These are phyloP conservation scores for Neurospora sp. DNA, from an alignment of 495 filamentous ascomycete species.

Conservation along the genomic window DNA sequence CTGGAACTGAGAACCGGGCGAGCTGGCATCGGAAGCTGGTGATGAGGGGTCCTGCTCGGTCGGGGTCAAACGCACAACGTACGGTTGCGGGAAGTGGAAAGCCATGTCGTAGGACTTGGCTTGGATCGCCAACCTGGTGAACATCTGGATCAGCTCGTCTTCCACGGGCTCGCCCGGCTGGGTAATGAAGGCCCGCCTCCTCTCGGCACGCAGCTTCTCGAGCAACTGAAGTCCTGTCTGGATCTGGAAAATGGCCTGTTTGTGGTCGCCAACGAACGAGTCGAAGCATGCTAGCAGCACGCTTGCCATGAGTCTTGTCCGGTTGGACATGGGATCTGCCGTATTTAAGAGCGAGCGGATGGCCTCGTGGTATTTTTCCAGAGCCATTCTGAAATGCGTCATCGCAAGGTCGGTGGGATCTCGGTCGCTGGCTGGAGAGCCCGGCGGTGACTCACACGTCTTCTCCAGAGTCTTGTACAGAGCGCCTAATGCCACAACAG, in stretches of 20 bases:
- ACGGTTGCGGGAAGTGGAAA: conserved; percentile 48
- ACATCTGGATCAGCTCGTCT: conserved; percentile 48
- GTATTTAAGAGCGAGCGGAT: conserved; percentile 25
- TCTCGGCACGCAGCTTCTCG: conserved; percentile 31
- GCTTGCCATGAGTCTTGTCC: conserved; percentile 38
- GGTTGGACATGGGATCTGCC: conserved; percentile 24
- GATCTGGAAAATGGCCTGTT: conserved; percentile 35
- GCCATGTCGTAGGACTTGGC: conserved; percentile 52
- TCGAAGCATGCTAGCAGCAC: conserved; percentile 41
- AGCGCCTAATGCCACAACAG: conserved; percentile 53
- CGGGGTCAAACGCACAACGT: conserved; percentile 40
- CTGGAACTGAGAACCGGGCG: conserved; percentile 28
- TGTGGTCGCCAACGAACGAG: conserved; percentile 42
- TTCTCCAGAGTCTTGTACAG: conserved; percentile 52
- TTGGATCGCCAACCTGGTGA: conserved; percentile 46
- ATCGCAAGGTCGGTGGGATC: conserved; percentile 23
- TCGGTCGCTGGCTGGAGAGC: conserved; percentile 24
- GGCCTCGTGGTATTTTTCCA: conserved; percentile 36
- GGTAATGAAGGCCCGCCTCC: conserved; percentile 27
- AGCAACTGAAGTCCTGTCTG: conserved; percentile 36
- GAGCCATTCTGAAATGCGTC: conserved; percentile 35
- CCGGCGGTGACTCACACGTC: conserved; percentile 36
- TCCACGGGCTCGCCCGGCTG: conserved; percentile 39
- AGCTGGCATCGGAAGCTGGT: conserved; percentile 31
- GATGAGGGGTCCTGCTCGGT: conserved; percentile 25